Evolutionary conservation across 2,329 filamentous ascomycete genomes (phyloP).

Genomic region (Fusarium abutilonis): DNA sequence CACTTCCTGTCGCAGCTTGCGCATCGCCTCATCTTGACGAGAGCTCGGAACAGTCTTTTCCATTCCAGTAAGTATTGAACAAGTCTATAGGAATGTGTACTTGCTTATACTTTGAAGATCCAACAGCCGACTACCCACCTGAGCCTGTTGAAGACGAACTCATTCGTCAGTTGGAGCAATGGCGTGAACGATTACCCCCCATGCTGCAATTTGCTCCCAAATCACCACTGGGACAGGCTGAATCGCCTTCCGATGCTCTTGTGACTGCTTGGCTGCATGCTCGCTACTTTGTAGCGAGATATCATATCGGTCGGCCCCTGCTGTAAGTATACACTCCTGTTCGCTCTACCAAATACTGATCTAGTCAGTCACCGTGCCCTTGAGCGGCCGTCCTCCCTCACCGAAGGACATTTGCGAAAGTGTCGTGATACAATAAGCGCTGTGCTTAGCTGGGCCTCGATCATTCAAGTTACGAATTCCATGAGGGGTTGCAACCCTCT

Average conservation of each 20-base stretch:
- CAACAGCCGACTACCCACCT: conserved; percentile 20
- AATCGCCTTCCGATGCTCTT: conserved; percentile 16
- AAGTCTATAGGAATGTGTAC: accelerated
- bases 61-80: conserved; percentile 20
- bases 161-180: conserved; percentile 29
- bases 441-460: conserved; percentile 13
- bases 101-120: background rate
- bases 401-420: conserved; percentile 31
- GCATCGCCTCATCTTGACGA: conserved; percentile 26
- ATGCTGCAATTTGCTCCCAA: conserved; percentile 32
- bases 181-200: conserved; percentile 12
- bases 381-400: conserved; percentile 12
- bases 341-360: background rate
- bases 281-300: conserved; percentile 30
- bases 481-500: conserved; percentile 35
- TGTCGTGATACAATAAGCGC: conserved; percentile 26
- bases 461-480: conserved; percentile 21
- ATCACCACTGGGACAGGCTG: conserved; percentile 7
- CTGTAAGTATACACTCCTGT: background rate
- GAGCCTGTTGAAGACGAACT: conserved; percentile 34
- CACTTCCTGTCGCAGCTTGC: conserved; percentile 36
- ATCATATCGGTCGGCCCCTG: conserved; percentile 30
- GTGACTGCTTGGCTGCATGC: conserved; percentile 33
- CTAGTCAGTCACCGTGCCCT: conserved; percentile 9
- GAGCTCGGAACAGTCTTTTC: conserved; percentile 25